Evolutionary conservation across 1,284 basidiomycete species (phyloP).

Genomic region (Singerocomus inundabilis): DNA sequence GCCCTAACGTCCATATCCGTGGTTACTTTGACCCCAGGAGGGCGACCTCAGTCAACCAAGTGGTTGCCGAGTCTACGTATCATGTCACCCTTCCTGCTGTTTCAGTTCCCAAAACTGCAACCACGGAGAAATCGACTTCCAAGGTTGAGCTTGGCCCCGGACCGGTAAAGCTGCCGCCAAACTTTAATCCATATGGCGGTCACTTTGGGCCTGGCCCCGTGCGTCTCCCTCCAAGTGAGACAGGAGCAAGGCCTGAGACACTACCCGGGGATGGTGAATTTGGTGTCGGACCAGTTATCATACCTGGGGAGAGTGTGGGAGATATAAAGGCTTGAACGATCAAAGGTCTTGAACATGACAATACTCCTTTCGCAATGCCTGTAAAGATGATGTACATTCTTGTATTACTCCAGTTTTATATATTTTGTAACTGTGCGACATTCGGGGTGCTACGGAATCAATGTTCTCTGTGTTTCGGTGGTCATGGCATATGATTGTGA

Average conservation of each 20-base stretch:
- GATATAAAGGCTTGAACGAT: conserved; percentile 10
- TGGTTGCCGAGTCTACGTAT: conserved; percentile 24
- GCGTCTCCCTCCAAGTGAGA: conserved; percentile 18
- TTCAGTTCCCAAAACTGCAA: conserved; percentile 19
- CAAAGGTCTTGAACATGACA: not conserved
- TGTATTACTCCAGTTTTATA: conserved; percentile 10
- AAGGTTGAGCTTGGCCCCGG: conserved; percentile 28
- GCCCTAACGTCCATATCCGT: conserved; percentile 9
- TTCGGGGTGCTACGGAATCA: not conserved
- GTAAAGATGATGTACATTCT: not conserved
- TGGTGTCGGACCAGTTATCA: conserved; percentile 25
- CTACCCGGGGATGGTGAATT: conserved; percentile 27
- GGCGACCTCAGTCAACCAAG: conserved; percentile 28
- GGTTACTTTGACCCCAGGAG: conserved; percentile 35
- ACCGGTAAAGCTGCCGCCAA: conserved; percentile 12
- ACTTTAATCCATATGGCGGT: conserved; percentile 6
- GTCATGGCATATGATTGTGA: not conserved
- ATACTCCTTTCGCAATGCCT: not conserved
- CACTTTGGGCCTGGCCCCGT: conserved; percentile 18
- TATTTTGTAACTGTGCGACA: not conserved
- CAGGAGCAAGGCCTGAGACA: conserved; percentile 17
- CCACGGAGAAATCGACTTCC: not conserved
- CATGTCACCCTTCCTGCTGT: conserved; percentile 24
- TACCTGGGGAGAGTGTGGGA: conserved; percentile 29
- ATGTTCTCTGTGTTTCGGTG: conserved; percentile 1